Base-by-base conservation (phyloP, 2,329 filamentous ascomycete species). In the Botrytis medusae region DNA sequence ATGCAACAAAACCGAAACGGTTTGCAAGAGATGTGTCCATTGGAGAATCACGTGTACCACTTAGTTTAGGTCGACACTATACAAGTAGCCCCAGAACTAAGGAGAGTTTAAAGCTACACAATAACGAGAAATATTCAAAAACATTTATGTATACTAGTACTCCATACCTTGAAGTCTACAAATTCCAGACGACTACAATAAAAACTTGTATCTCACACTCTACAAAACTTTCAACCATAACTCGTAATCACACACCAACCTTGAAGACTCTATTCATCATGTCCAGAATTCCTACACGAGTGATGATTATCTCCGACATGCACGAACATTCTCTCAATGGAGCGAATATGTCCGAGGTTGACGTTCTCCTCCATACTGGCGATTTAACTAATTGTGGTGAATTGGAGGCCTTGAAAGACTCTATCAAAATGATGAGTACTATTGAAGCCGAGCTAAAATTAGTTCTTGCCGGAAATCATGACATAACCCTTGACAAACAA, bases 381-480 rank as follows among this genome's bases (percentile, higher is more conserved):
- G 82, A 84, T 73, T 72, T 84, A 3, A 83, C 82, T 1, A 79
- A 82, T 62, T 77, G 78, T 16, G 78, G 78, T 4, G 75, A 71
- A 32, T 69, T 81, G 1, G 29, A 74, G 6, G 75, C 81, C 51
- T 81, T 80, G 72, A 68, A 74, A 29, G 72, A 77, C 1, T 74
- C 77, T 10, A 51, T 84, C 0, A 71, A 74, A 22, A 77, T 79
- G 76, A 42, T 78, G 6, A 69, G 69, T 18, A 77, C 77, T 1
- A 84, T 87, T 48, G 80, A 86, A n/a, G 88, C 88, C 6, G 84
- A 85, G 22, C 79, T 90, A 12, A 91, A 90, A 77, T 82, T 91
- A 34, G 85, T 90, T 25, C 90, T 91, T 74, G 85, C 88, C 0
- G 89, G 89, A 0, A 91, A 91, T 77, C 88, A 91, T 80, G 88